A percentile compares a stretch with the other conserved stretches of the same genome.
These are phyloP conservation scores for Abortiporus biennis DNA, from an alignment of 1,284 basidiomycete species.

Conservation along the genomic window DNA sequence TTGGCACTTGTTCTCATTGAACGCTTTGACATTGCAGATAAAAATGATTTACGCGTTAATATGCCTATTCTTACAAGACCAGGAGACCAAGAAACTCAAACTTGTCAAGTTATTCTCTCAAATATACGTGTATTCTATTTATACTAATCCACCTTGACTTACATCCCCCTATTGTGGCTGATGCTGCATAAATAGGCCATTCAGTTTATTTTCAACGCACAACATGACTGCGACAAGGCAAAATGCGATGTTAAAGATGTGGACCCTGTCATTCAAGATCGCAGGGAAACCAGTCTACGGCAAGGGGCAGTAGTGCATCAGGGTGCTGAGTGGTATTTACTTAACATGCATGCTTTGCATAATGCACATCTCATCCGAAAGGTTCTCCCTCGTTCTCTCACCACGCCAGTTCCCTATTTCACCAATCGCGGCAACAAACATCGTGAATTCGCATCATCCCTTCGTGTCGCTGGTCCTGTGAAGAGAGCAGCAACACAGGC, in stretches of 20 bases:
- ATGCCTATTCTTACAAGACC: constrained; percentile 13
- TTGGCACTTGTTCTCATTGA: too few species aligned
- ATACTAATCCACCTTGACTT: too few species aligned
- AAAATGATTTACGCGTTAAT: constrained; percentile 6
- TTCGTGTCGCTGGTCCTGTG: too few species aligned
- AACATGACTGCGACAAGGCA: constrained; percentile 14
- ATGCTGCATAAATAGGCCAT: too few species aligned
- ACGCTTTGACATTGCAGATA: constrained; percentile 2
- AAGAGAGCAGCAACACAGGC: too few species aligned
- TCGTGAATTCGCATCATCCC: too few species aligned
- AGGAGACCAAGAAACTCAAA: too few species aligned
- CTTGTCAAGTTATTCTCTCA: too few species aligned
- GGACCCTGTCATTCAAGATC: constrained; percentile 9
- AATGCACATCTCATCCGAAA: constrained; percentile 15
- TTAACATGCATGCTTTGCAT: constrained; percentile 20
- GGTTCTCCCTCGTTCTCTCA: constrained; percentile 10
- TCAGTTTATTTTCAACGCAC: constrained; percentile 17
- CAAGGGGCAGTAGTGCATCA: constrained; percentile 8
- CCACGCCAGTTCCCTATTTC: constrained; percentile 9
- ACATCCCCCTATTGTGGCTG: too few species aligned
- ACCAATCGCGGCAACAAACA: too few species aligned
- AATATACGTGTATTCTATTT: too few species aligned
- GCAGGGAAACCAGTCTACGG: background rate
- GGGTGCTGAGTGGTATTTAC: constrained; percentile 8
- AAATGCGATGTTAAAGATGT: constrained; percentile 6